Conservation (phyloP, 2,329 filamentous ascomycete genomes). For the Ceratocystis cacaofunesta region DNA sequence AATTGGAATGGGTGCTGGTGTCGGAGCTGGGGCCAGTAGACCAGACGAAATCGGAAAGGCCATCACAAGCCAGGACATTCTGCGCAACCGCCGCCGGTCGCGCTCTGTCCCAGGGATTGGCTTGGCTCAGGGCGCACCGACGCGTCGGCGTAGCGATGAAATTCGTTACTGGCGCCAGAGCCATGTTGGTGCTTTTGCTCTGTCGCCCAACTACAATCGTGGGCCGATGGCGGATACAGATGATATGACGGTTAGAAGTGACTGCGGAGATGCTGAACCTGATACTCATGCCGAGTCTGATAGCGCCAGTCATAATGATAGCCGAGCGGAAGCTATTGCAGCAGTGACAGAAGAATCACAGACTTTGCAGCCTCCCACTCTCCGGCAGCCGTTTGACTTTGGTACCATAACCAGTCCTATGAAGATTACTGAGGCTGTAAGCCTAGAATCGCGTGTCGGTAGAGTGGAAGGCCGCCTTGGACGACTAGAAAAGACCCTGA, state of each 20-base stretch:
- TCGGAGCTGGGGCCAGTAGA: neutral
- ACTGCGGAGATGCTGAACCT: slow-evolving; percentile 4
- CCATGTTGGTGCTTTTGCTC: slow-evolving; percentile 33
- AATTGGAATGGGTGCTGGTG: neutral
- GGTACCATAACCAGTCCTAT: slow-evolving; percentile 32
- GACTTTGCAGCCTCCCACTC: slow-evolving; percentile 23
- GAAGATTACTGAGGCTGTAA: slow-evolving; percentile 43
- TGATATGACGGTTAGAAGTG: slow-evolving; percentile 19
- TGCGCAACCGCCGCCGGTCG: slow-evolving; percentile 37
- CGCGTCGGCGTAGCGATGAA: slow-evolving; percentile 44
- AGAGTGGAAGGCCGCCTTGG: slow-evolving; percentile 37
- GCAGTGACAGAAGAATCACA: neutral
- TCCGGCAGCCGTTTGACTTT: slow-evolving; percentile 41
- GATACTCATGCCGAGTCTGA: slow-evolving; percentile 22
- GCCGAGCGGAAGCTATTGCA: slow-evolving; percentile 20
- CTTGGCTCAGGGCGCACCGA: slow-evolving; percentile 19
- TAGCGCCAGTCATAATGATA: neutral
- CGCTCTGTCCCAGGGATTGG: slow-evolving; percentile 43
- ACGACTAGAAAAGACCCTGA: slow-evolving; percentile 38
- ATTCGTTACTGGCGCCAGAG: slow-evolving; percentile 51
- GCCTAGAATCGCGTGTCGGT: slow-evolving; percentile 38
- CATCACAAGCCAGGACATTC: slow-evolving; percentile 39
- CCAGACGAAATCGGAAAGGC: slow-evolving; percentile 44
- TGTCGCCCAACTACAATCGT: slow-evolving; percentile 34
- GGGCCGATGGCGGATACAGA: slow-evolving; percentile 21